Conservation (phyloP, 2,329 filamentous ascomycete genomes). For the Cercospora citrullina region DNA sequence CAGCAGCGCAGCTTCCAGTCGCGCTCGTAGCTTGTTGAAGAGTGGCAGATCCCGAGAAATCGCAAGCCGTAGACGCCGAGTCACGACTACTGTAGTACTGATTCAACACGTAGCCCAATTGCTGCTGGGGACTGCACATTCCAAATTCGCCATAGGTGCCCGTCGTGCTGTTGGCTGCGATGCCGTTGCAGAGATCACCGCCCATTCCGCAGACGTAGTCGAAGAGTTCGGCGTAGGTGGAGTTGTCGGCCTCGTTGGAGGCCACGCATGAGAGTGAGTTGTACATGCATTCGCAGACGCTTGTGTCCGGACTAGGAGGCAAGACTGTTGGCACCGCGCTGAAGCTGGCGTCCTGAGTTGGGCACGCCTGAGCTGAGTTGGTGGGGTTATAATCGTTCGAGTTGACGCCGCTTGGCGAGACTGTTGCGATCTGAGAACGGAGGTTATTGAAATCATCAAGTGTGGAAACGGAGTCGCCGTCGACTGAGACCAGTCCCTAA, state of each 20-base stretch:
- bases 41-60: slow-evolving; percentile 65
- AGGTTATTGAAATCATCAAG: slow-evolving; percentile 74
- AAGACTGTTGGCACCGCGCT: slow-evolving; percentile 64
- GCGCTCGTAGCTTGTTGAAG: slow-evolving; percentile 54
- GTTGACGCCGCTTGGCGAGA: slow-evolving; percentile 64
- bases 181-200: slow-evolving; percentile 62
- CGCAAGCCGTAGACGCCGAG: slow-evolving; percentile 59
- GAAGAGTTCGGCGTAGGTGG: slow-evolving; percentile 69
- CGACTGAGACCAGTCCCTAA: slow-evolving; percentile 63
- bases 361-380: slow-evolving; percentile 72
- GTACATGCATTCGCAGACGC: slow-evolving; percentile 84
- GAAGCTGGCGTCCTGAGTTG: slow-evolving; percentile 65
- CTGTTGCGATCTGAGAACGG: slow-evolving; percentile 66
- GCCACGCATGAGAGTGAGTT: slow-evolving; percentile 70
- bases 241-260: slow-evolving; percentile 55
- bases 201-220: slow-evolving; percentile 65
- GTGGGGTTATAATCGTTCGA: slow-evolving; percentile 67
- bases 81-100: slow-evolving; percentile 65
- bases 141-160: slow-evolving; percentile 74
- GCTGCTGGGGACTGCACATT: slow-evolving; percentile 69
- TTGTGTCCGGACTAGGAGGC: slow-evolving; percentile 77
- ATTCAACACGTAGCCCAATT: slow-evolving; percentile 73
- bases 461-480: slow-evolving; percentile 61
- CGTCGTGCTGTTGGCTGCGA: slow-evolving; percentile 65
- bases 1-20: slow-evolving; percentile 54